Percentiles rank a stretch among this genome's conserved stretches.
These are phyloP conservation scores for Syzygium oleosum DNA, from an alignment of 345 rosid genomes.

Conservation along the genomic window DNA sequence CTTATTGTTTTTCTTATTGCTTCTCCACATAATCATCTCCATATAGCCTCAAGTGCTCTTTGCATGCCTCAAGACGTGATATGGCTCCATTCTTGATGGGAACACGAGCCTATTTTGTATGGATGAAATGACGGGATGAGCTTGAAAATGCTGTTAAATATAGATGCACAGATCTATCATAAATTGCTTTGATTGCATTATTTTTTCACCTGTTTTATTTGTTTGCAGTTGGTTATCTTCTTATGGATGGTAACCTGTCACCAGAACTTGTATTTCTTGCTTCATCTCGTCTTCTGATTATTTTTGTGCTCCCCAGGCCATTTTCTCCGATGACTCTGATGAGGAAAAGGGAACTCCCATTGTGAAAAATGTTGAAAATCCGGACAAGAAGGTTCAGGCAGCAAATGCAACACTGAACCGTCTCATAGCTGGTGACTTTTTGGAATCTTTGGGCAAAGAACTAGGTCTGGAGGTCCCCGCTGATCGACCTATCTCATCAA, in stretches of 20 bases:
- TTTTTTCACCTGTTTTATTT: neutral
- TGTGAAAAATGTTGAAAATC: constrained; percentile 30
- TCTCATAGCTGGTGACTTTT: constrained; percentile 86
- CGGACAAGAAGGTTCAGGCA: constrained; percentile 60
- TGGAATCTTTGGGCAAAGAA: constrained; percentile 93
- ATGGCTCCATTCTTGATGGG: neutral
- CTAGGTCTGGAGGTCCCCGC: constrained; percentile 92
- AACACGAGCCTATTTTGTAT: neutral
- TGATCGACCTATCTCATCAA: constrained; percentile 31
- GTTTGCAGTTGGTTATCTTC: neutral
- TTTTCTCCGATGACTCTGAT: constrained; percentile 89
- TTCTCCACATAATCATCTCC: neutral
- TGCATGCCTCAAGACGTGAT: neutral
- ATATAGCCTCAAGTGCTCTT: neutral
- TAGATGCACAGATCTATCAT: neutral
- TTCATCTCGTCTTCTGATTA: neutral
- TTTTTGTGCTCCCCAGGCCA: constrained; percentile 44
- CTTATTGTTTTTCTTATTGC: neutral
- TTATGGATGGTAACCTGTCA: neutral
- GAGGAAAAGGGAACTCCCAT: constrained; percentile 44
- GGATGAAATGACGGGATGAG: neutral
- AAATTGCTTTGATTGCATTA: neutral
- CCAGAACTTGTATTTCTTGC: neutral
- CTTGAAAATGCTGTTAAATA: neutral
- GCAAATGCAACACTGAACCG: constrained; percentile 78